Base-by-base conservation (phyloP, 495 filamentous ascomycete species). In the Aspergillus sclerotiicarbonarius region DNA sequence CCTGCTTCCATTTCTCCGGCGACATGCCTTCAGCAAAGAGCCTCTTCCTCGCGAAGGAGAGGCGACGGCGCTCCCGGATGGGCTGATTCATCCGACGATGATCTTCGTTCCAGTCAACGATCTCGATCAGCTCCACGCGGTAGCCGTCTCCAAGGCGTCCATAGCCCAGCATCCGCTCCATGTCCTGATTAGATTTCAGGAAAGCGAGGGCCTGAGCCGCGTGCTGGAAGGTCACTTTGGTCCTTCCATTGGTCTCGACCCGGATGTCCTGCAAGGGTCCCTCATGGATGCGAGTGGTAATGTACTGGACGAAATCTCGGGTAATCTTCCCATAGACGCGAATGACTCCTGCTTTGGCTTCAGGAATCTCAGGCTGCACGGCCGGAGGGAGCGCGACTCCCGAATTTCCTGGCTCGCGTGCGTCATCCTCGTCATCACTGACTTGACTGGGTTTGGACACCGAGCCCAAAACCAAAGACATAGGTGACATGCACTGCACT, bases 31-130 rank as follows among this genome's bases (percentile, higher is more conserved):
- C 66, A 4, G 69, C 59, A 60, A 74, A 74, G 13, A 74, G 57
- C 45, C 62, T 58, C 61, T 66, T 68, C 33, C 68, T 59, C 5
- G 68, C 71, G 62, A 72, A 74, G 15, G 71, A 71, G 15, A 74
- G 62, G 51, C 71, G 71, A 15, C 71, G 71, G 15, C 71, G 69
- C 48, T 74, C 71, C n/a, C 67, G 62, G 41, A 62, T 59, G 5
- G 71, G 71, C 58, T 69, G 65, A 21, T 66, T 67, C 71, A 74
- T 74, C 25, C 66, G 64, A 29, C 61, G 61, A 52, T 64, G 62
- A 25, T 70, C 66, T 12, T 69, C 69, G 46, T 67, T 70, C 69
- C 67, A 71, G 51, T 68, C 62, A 20, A 67, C 57, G 13, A 67
- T 54, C 58, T 67, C 60, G 7, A 58, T 62, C 45, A 73, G 32